Evolutionary conservation across 768 basidiomycete genomes (phyloP), one percentile per base, ranked within the genome.

Genomic region (Tulasnella sp.): DNA sequence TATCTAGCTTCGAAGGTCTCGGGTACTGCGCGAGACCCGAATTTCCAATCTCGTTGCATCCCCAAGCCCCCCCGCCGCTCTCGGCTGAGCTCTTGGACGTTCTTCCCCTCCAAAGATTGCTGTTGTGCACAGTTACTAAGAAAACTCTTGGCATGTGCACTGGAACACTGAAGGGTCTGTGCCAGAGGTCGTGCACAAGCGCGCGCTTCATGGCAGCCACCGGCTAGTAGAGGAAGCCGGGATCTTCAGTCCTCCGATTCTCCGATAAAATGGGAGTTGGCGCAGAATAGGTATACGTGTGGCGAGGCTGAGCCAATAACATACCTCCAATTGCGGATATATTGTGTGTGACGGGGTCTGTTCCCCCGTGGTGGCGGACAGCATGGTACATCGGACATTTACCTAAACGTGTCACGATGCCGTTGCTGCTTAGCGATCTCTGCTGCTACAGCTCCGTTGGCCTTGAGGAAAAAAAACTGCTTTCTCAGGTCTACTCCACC

Each of bases 361-460:
- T 12, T 18, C 2, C 28, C 28, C 64, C 18, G 64, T 37, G 28
- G 54, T 12, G 64, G 64, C 18, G 31, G 28, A 28, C 64, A 69
- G 64, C 64, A 69, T 69, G 64, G 64, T 34, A 31, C 64, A 18
- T 69, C 64, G 31, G 34, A 34, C 64, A 31, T 16, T 69, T 69
- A 69, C 64, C 64, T 69, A 69, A 69, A 20, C 28, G 31, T 69
- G 64, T 37, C 64, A 28, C 64, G 12, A 69, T 69, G 64, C 64
- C 64, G n/a, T 69, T 20, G 64, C 34, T 28, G 64, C 64, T 69
- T 28, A 69, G 64, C 64, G 31, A 69, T 69, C 64, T 18, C 34
- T 37, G 31, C 31, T 28, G 28, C 64, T 12, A 11, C 18, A 7
- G 9, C 34, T 31, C 24, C 64, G 12, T 16, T 37, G 24, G n/a